phyloP scores from a whole-genome alignment of 257 asterid species.

The Asclepias syriaca region DNA sequence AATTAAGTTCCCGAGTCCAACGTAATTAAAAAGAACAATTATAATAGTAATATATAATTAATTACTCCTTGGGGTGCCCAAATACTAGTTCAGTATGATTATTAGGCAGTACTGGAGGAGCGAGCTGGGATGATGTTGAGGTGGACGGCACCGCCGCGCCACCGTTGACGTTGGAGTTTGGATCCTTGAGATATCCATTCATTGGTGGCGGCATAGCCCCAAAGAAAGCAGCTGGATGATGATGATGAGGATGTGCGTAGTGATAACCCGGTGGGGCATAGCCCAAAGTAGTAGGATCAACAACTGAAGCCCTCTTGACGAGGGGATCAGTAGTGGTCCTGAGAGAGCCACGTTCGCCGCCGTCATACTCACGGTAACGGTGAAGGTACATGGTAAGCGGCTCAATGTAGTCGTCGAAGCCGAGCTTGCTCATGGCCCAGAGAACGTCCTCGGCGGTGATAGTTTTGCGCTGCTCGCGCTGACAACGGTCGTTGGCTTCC shows the following conservation, averaged over 20 bases:
- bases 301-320: conserved; percentile 37
- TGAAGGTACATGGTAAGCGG: conserved; percentile 79
- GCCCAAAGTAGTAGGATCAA: conserved; percentile 35
- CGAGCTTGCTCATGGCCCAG: conserved; percentile 98
- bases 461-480: conserved; percentile 90
- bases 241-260: conserved; percentile 50
- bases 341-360: conserved; percentile 62
- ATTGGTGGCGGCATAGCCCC: conserved; percentile 35
- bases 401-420: conserved; percentile 82
- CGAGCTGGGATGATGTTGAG: conserved; percentile 34
- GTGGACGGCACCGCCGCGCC: conserved; percentile 18
- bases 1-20: background rate
- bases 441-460: conserved; percentile 87
- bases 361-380: conserved; percentile 70
- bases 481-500: conserved; percentile 94
- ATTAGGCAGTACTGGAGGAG: background rate
- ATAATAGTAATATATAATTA: too few relatives aligned
- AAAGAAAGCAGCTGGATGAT: conserved; percentile 38
- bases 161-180: conserved; percentile 21
- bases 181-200: conserved; percentile 50
- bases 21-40: background rate
- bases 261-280: conserved; percentile 33
- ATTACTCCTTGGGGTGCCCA: conserved; percentile 49
- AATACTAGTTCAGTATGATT: conserved; percentile 34
- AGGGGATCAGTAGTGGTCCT: conserved; percentile 39